Base-by-base conservation (phyloP, 2,329 filamentous ascomycete genomes). In the Botrytis byssoidea region DNA sequence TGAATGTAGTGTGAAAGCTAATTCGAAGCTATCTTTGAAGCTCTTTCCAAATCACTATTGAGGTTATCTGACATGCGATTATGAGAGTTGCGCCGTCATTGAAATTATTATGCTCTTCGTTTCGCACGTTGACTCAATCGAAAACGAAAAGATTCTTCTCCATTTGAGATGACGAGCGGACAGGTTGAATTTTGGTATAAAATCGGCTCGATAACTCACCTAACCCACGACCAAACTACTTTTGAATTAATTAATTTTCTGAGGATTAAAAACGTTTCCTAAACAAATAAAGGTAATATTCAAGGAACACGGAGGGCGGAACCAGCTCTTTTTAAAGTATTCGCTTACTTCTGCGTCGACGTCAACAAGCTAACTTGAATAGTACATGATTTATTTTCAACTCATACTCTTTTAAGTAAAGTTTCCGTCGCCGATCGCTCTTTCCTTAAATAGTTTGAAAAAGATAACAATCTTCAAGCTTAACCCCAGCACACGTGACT, bases 111-210 rank as follows among this genome's bases (percentile, higher is more conserved):
- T 55, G 51, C 25, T 65, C 29, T 63, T 48, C 59, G 40, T 64
- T 66, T 71, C 69, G 69, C 69, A 65, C 69, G 40, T 65, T 64
- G 10, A 40, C 25, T n/a, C 42, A 71, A 46, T 71, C 18, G 69
- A 65, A 71, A 71, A 71, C 48, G 35, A 71, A 71, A 71, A 71
- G 60, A 71, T 71, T 71, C 66, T 69, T 69, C 66, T 69, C 32
- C 51, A 69, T 57, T 22, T 59, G 66, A 40, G 59, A 71, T 71
- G 69, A 71, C 69, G 69, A 46, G 57, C 37, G 69, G 51, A 71
- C 69, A 71, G 48, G 57, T 71, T 71, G 55, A 42, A 48, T 64
- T 71, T 71, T 59, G 32, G 57, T n/a, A 64, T n/a, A 64, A 64
- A 63, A 40, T 63, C 35, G 16, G 32, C 25, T 55, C 48, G 48